A percentile compares a stretch with the other conserved stretches of the same genome.
Conservation (phyloP, 176 grass and related monocot species). For the Lolium rigidum region DNA sequence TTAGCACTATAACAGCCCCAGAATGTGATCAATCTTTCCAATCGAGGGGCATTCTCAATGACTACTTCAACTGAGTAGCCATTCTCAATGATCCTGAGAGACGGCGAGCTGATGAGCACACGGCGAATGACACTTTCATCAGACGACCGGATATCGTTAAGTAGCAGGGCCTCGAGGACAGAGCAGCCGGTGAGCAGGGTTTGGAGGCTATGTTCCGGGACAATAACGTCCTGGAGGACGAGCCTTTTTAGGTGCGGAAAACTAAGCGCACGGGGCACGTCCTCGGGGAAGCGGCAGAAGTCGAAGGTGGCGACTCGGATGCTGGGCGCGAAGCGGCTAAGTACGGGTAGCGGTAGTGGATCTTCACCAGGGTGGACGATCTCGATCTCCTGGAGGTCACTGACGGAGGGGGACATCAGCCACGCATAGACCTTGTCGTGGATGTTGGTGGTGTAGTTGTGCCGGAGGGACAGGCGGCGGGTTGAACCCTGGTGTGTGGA, state of each 20-base stretch:
- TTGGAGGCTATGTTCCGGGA: background rate
- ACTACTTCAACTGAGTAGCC: background rate
- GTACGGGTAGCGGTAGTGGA: background rate
- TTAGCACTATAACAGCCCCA: background rate
- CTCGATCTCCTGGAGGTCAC: background rate
- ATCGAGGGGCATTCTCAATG: slow-evolving; percentile 1
- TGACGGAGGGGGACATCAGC: background rate
- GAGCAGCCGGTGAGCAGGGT: background rate
- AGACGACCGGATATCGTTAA: background rate
- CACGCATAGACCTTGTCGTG: background rate
- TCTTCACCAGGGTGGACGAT: background rate
- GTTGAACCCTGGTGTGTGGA: background rate
- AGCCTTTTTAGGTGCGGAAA: background rate
- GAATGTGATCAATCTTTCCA: background rate
- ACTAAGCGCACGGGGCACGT: background rate
- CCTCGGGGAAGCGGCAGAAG: background rate
- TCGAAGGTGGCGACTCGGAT: background rate
- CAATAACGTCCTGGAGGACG: background rate
- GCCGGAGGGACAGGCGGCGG: background rate
- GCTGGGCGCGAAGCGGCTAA: background rate
- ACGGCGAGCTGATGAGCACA: background rate
- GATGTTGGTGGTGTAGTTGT: background rate
- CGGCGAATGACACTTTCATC: background rate
- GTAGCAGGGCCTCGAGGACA: background rate
- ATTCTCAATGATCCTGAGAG: slow-evolving; percentile 18